These are phyloP conservation scores for Chaetomium globosum DNA, from an alignment of 2,329 filamentous ascomycete species.

Conservation along the genomic window DNA sequence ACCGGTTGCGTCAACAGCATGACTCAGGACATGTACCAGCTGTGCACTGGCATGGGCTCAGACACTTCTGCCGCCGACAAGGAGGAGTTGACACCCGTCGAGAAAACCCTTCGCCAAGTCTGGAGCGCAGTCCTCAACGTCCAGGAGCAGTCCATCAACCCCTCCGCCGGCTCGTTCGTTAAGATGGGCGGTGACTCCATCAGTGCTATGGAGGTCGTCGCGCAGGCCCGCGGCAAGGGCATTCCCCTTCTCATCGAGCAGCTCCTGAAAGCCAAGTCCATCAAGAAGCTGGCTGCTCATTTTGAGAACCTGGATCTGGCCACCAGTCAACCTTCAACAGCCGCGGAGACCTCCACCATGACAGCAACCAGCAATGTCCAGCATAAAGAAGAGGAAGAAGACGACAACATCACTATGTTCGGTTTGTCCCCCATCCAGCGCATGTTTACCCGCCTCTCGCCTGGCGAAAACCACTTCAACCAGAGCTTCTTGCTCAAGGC, in stretches of 20 bases:
- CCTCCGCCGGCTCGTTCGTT: slow-evolving; percentile 39
- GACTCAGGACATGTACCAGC: slow-evolving; percentile 39
- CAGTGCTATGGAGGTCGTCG: slow-evolving; percentile 17
- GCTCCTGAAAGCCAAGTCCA: slow-evolving; percentile 43
- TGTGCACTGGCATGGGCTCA: slow-evolving; percentile 25
- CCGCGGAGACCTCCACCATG: background rate
- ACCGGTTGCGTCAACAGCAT: slow-evolving; percentile 48
- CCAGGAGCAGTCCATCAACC: slow-evolving; percentile 8
- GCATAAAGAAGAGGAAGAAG: slow-evolving; percentile 28
- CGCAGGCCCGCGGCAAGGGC: slow-evolving; percentile 45
- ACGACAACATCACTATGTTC: slow-evolving; percentile 40
- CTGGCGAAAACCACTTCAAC: slow-evolving; percentile 46
- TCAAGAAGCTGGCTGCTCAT: slow-evolving; percentile 19
- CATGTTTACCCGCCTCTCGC: slow-evolving; percentile 44
- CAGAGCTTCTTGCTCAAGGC: slow-evolving; percentile 48
- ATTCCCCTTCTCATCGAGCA: slow-evolving; percentile 48
- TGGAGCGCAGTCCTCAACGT: slow-evolving; percentile 8
- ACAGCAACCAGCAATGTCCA: slow-evolving; percentile 14
- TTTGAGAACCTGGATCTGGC: slow-evolving; percentile 31
- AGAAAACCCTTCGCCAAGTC: slow-evolving; percentile 40
- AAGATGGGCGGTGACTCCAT: slow-evolving; percentile 50
- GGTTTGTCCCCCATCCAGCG: slow-evolving; percentile 50
- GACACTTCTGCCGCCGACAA: slow-evolving; percentile 42
- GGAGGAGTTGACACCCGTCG: slow-evolving; percentile 37
- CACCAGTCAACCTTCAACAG: slow-evolving; percentile 23